These are phyloP conservation scores for Mycena haematopus DNA, from an alignment of 768 basidiomycete genomes.

Conservation along the genomic window DNA sequence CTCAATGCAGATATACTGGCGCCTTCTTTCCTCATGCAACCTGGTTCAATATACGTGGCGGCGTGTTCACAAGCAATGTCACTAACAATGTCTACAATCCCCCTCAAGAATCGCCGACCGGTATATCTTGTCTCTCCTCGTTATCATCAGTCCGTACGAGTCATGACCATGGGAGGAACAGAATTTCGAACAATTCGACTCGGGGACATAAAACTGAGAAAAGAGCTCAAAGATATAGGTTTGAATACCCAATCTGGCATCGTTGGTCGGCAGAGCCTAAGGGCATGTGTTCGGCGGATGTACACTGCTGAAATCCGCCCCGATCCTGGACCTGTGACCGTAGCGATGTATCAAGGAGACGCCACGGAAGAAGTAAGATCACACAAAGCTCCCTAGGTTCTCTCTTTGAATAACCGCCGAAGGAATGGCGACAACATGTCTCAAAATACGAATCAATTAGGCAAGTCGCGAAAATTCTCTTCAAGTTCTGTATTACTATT, in stretches of 20 bases:
- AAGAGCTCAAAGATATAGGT: neutral
- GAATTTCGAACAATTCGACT: neutral
- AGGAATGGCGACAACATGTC: slow-evolving; percentile 1
- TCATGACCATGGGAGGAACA: neutral
- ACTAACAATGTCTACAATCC: neutral
- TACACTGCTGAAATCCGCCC: slow-evolving; percentile 2
- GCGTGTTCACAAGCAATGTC: slow-evolving; percentile 1
- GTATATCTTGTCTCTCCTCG: neutral
- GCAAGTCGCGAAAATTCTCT: neutral
- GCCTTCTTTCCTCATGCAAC: neutral
- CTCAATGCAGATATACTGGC: neutral
- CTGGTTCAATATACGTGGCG: neutral
- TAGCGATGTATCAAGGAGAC: slow-evolving; percentile 5
- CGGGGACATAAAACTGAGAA: neutral
- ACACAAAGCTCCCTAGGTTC: neutral
- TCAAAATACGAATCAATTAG: slow-evolving; percentile 5
- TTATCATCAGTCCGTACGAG: too few species aligned
- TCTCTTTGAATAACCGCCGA: neutral
- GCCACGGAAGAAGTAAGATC: neutral
- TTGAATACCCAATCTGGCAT: neutral
- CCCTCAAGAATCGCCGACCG: neutral
- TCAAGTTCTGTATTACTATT: neutral
- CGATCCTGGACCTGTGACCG: neutral
- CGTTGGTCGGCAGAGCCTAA: neutral
- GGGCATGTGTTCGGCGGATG: neutral